These are phyloP conservation scores for Tuber melanosporum DNA, from an alignment of 495 filamentous ascomycete genomes.

Conservation along the genomic window DNA sequence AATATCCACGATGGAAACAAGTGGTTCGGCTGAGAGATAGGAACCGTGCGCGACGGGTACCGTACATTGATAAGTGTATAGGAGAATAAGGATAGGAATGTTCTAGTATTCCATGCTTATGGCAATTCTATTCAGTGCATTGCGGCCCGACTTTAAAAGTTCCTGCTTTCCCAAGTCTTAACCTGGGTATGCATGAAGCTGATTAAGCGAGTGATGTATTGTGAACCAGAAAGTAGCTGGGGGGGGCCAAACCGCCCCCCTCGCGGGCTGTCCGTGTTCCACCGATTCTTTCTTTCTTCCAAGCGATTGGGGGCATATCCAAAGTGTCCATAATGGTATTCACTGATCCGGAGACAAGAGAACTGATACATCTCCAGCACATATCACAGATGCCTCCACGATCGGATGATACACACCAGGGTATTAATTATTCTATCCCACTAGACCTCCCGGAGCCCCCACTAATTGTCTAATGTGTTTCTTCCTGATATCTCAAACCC, in stretches of 20 bases:
- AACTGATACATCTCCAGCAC: background rate
- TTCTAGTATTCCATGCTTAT: background rate
- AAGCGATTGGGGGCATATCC: background rate
- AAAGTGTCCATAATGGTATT: no score
- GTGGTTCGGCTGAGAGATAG: background rate
- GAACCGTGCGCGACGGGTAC: no score
- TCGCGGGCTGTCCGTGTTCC: background rate
- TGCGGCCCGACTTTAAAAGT: background rate
- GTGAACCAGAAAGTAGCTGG: background rate
- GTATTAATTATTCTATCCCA: no score
- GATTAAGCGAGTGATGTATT: background rate
- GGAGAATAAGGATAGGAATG: background rate
- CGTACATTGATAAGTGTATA: background rate
- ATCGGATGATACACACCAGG: no score
- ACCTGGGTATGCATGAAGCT: background rate
- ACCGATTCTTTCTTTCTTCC: background rate
- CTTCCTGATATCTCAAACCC: background rate
- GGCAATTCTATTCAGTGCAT: background rate
- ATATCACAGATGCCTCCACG: background rate
- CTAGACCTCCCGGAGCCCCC: background rate
- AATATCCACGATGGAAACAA: background rate
- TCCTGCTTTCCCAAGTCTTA: background rate
- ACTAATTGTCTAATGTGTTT: background rate
- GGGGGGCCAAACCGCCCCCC: no score
- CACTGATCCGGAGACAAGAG: background rate